phyloP scores from a whole-genome alignment of 2,329 filamentous ascomycete genomes.

The Penicillium griseofulvum region DNA sequence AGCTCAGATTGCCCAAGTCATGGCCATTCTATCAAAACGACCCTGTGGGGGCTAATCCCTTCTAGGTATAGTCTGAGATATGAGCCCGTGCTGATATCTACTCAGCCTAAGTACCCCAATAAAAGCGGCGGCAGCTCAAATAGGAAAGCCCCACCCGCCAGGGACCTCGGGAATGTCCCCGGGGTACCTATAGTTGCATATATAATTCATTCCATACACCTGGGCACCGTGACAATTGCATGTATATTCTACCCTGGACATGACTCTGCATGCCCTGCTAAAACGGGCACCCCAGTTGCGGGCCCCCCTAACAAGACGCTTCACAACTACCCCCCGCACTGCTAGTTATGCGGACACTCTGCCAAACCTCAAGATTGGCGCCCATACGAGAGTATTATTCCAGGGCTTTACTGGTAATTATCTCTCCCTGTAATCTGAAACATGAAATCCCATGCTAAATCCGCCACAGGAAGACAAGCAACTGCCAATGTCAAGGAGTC shows the following conservation, averaged over 20 bases:
- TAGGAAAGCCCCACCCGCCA: no score
- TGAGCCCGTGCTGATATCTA: no score
- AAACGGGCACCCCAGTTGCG: constrained; percentile 18
- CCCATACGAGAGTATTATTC: constrained; percentile 65
- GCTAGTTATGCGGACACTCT: constrained; percentile 60
- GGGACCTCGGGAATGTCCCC: no score
- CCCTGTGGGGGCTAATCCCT: no score
- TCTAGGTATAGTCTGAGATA: no score
- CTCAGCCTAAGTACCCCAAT: no score
- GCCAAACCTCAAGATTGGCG: constrained; percentile 64
- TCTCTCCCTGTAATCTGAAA: not conserved
- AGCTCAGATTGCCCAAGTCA: no score
- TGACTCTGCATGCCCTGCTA: constrained; percentile 22
- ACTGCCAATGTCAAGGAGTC: constrained; percentile 76
- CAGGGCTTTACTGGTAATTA: constrained; percentile 65
- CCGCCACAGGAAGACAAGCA: constrained; percentile 43
- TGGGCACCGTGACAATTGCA: not conserved
- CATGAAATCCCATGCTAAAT: constrained; percentile 2
- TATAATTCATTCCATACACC: not conserved
- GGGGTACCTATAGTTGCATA: no score
- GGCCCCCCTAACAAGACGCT: constrained; percentile 18
- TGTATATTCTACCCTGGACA: not conserved
- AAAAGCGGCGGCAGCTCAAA: no score
- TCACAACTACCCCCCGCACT: constrained; percentile 33
- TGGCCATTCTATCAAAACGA: no score